Percentiles rank a stretch among this genome's conserved stretches.
Evolutionary conservation across 1,284 basidiomycete genomes (phyloP).

Genomic region (Grifola frondosa): DNA sequence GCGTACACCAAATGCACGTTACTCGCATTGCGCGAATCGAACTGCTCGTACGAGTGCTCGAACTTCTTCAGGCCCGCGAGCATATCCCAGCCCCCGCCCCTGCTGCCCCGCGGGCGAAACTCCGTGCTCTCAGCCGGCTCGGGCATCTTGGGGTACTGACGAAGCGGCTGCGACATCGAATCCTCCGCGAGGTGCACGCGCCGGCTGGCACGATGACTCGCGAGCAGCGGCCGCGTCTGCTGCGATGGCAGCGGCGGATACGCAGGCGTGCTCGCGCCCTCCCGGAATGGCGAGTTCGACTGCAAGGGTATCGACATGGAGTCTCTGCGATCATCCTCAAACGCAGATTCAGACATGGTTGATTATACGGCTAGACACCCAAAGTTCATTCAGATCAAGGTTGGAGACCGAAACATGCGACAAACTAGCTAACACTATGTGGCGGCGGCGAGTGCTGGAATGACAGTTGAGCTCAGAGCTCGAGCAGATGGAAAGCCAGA

Average conservation of each 20-base stretch:
- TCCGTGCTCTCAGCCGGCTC: slow-evolving; percentile 10
- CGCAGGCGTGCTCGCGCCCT: slow-evolving; percentile 1
- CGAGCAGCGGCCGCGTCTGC: slow-evolving; percentile 12
- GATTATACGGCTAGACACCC: too few species aligned
- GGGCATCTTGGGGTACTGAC: slow-evolving; percentile 24
- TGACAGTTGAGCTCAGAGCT: too few species aligned
- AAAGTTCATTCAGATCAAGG: too few species aligned
- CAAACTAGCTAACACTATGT: too few species aligned
- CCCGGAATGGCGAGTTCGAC: slow-evolving; percentile 16
- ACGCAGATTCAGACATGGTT: too few species aligned
- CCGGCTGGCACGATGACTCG: slow-evolving; percentile 8
- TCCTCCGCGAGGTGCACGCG: slow-evolving; percentile 15
- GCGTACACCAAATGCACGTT: slow-evolving; percentile 56
- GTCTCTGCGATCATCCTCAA: too few species aligned
- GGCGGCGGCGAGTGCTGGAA: too few species aligned
- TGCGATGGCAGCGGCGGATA: slow-evolving; percentile 19
- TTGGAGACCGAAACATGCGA: too few species aligned
- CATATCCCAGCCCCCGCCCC: slow-evolving; percentile 50
- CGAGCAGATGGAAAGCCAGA: too few species aligned
- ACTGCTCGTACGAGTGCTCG: slow-evolving; percentile 58
- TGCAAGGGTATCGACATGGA: slow-evolving; percentile 14
- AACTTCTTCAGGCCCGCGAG: slow-evolving; percentile 52
- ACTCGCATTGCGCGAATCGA: slow-evolving; percentile 55
- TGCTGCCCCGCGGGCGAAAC: slow-evolving; percentile 11
- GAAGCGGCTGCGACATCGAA: slow-evolving; percentile 15